Evolutionary conservation across 495 filamentous ascomycete genomes (phyloP).

Genomic region (Aspergillus saccharolyticus): DNA sequence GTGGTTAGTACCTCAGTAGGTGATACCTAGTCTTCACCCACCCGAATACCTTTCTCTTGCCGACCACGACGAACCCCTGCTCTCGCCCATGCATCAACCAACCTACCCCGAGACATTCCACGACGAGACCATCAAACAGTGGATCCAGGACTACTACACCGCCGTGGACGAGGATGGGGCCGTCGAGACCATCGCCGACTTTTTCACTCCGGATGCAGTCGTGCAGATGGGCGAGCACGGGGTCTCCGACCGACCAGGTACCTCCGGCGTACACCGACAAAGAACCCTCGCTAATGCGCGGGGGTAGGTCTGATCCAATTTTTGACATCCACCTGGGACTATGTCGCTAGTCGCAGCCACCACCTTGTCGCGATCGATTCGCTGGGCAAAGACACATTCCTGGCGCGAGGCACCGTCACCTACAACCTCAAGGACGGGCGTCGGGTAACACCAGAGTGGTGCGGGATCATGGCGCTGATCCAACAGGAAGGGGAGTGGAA

Average conservation of each 20-base stretch:
- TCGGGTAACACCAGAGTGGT: neutral
- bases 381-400: neutral
- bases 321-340: neutral
- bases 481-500: neutral
- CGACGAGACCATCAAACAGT: neutral
- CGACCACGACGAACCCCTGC: no score
- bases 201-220: neutral
- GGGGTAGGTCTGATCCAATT: neutral
- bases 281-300: no score
- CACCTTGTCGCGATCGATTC: neutral
- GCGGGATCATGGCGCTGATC: neutral
- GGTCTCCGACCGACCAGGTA: neutral
- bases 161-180: neutral
- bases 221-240: neutral
- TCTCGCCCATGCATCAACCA: neutral
- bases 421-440: neutral
- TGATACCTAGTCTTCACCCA: no score
- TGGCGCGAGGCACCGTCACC: neutral
- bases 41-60: no score
- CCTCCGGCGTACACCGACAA: no score
- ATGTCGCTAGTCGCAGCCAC: neutral
- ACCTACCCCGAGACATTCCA: neutral
- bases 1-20: no score
- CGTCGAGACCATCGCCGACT: neutral
- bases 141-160: slow-evolving; percentile 1